A percentile compares a stretch with the other conserved stretches of the same genome.
phyloP scores from a whole-genome alignment of 805 yeast species.

The Candida yuanshanica region DNA sequence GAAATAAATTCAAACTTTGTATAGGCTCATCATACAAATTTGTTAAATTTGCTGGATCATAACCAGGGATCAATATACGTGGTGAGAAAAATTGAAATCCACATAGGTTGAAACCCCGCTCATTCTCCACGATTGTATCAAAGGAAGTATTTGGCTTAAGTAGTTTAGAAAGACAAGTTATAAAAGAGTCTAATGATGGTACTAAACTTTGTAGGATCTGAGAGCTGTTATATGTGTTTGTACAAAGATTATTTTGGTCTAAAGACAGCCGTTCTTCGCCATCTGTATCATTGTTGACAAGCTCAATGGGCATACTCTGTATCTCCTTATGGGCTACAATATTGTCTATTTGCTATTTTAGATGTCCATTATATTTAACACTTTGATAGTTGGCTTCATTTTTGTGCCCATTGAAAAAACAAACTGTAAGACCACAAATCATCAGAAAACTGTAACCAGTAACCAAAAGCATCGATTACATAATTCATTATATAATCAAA shows the following conservation, averaged over 20 bases:
- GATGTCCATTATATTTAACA: not conserved
- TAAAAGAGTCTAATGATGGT: constrained; percentile 1
- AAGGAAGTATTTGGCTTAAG: constrained; percentile 2
- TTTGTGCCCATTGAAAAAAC: too few species aligned
- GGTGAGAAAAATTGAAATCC: constrained; percentile 48
- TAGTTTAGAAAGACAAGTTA: not conserved
- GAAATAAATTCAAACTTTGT: constrained; percentile 17
- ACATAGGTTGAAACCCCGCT: constrained; percentile 46
- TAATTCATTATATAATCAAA: too few species aligned
- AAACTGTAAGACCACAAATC: too few species aligned
- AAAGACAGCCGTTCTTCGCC: not conserved
- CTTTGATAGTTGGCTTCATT: too few species aligned
- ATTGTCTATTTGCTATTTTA: too few species aligned
- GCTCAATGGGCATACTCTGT: too few species aligned
- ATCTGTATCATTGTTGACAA: constrained; percentile 1
- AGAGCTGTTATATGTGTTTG: not conserved
- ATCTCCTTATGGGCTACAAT: too few species aligned
- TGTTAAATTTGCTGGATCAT: constrained; percentile 38
- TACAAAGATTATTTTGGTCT: not conserved
- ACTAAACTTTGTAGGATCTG: not conserved
- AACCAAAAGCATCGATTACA: too few species aligned
- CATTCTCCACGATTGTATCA: constrained; percentile 47
- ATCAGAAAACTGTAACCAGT: too few species aligned
- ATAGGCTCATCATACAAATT: constrained; percentile 24
- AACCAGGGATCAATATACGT: constrained; percentile 32